A percentile compares a stretch with the other conserved stretches of the same genome.
phyloP scores from a whole-genome alignment of 1,284 basidiomycete species.

The Tetrapyrgos nigripes region DNA sequence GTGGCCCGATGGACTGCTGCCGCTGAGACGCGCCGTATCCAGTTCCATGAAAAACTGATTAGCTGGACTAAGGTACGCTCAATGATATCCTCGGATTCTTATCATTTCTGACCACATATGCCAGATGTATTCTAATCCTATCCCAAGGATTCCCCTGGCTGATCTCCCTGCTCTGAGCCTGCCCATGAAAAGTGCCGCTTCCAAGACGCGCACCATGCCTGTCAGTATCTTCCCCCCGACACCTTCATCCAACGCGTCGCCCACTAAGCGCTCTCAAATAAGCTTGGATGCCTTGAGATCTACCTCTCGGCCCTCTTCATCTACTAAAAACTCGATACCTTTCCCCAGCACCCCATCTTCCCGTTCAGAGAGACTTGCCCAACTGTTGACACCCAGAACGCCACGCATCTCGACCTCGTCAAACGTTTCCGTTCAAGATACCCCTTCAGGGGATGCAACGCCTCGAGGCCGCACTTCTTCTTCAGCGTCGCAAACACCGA shows the following conservation, averaged over 20 bases:
- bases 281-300: constrained; percentile 44
- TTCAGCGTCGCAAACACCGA: constrained; percentile 70
- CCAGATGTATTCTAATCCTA: constrained; percentile 57
- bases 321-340: constrained; percentile 37
- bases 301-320: background rate
- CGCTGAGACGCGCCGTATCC: constrained; percentile 61
- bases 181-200: constrained; percentile 62
- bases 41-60: constrained; percentile 64
- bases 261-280: constrained; percentile 47
- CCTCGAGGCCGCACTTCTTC: constrained; percentile 60
- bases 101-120: background rate
- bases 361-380: constrained; percentile 23
- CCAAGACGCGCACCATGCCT: too few relatives aligned
- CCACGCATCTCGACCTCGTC: constrained; percentile 44
- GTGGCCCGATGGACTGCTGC: constrained; percentile 84
- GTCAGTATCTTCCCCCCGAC: constrained; percentile 53
- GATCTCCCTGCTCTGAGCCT: constrained; percentile 64
- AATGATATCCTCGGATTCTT: background rate
- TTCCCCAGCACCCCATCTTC: constrained; percentile 55
- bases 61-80: constrained; percentile 65
- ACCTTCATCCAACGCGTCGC: constrained; percentile 43
- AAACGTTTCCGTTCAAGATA: constrained; percentile 32
- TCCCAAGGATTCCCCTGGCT: constrained; percentile 70
- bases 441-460: constrained; percentile 59
- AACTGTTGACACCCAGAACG: constrained; percentile 40